Evolutionary conservation across 2,329 filamentous ascomycete species (phyloP).

Genomic region (Orbilia brochopaga): DNA sequence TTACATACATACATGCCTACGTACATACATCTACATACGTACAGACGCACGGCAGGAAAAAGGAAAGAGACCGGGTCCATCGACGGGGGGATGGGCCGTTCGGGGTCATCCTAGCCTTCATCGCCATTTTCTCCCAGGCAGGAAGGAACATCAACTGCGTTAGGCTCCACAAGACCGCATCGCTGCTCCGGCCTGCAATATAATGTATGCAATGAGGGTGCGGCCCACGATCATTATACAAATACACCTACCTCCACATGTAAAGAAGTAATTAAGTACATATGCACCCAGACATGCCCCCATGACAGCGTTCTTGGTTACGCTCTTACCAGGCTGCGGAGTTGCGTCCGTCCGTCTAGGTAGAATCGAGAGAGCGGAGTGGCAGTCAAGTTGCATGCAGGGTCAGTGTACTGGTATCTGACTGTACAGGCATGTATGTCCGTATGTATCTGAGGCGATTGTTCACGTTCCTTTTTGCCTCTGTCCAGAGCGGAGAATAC

Average conservation of each 20-base stretch:
- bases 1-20: no score
- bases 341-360: slow-evolving; percentile 18
- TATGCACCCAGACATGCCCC: slow-evolving; percentile 7
- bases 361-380: slow-evolving; percentile 10
- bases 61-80: slow-evolving; percentile 29
- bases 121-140: slow-evolving; percentile 46
- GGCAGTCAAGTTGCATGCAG: slow-evolving; percentile 23
- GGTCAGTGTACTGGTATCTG: neutral
- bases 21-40: no score
- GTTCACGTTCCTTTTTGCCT: slow-evolving; percentile 14
- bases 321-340: slow-evolving; percentile 50
- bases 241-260: neutral
- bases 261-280: neutral
- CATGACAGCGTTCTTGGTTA: slow-evolving; percentile 42
- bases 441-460: no score
- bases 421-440: neutral
- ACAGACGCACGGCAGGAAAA: slow-evolving; percentile 32
- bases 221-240: slow-evolving; percentile 38
- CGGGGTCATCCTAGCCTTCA: slow-evolving; percentile 41
- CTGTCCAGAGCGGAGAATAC: slow-evolving; percentile 26
- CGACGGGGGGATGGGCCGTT: slow-evolving; percentile 2
- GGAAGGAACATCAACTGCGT: slow-evolving; percentile 41
- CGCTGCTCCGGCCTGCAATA: neutral
- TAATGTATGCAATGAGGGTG: slow-evolving; percentile 33
- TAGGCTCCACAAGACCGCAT: slow-evolving; percentile 43